Conservation (phyloP, 106 monocot species). For the Hemerocallis citrina region DNA sequence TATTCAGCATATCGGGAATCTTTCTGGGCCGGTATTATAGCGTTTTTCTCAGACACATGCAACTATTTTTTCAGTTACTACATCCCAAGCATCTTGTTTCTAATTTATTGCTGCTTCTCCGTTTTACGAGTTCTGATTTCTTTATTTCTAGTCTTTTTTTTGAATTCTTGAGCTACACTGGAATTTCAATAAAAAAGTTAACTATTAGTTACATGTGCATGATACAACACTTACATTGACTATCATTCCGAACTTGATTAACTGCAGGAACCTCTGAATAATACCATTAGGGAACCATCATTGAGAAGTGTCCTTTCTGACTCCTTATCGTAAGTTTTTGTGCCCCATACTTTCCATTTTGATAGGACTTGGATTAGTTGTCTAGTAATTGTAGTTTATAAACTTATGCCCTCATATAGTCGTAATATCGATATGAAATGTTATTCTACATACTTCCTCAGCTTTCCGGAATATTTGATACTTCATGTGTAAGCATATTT, state of each 20-base stretch:
- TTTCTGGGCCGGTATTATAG: too few relatives aligned
- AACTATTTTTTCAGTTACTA: too few relatives aligned
- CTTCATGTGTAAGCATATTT: too few relatives aligned
- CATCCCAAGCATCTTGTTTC: too few relatives aligned
- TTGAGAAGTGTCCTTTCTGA: slow-evolving; percentile 19
- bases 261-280: slow-evolving; percentile 30
- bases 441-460: too few relatives aligned
- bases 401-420: background rate
- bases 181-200: background rate
- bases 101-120: too few relatives aligned
- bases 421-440: background rate
- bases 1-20: too few relatives aligned
- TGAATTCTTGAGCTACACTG: background rate
- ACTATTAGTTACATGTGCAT: background rate
- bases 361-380: background rate
- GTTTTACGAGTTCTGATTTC: too few relatives aligned
- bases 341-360: background rate
- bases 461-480: too few relatives aligned
- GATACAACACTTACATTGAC: background rate
- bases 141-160: too few relatives aligned
- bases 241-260: background rate
- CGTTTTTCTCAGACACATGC: too few relatives aligned
- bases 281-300: slow-evolving; percentile 5
- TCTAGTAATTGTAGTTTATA: background rate
- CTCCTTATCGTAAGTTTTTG: slow-evolving; percentile 17